Conservation (phyloP, 108 stramenopile genomes). For the Bacterosira constricta region DNA sequence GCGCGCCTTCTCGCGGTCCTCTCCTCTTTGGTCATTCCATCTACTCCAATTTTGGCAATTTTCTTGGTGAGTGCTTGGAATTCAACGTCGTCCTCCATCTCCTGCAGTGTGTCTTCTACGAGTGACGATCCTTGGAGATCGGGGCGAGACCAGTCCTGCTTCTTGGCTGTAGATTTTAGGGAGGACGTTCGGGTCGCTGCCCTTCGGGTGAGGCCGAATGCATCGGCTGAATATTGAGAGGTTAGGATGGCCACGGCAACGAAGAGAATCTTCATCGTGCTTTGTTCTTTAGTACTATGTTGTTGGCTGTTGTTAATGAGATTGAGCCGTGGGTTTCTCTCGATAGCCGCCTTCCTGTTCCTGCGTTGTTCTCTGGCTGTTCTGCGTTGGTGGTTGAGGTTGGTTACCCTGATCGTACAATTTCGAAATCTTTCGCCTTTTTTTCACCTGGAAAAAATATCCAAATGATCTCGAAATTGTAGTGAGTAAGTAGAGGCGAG, state of each 20-base stretch:
- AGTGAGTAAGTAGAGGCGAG: no score
- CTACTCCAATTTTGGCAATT: conserved; percentile 56
- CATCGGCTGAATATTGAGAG: conserved; percentile 11
- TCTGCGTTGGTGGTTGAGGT: no score
- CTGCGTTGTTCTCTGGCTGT: background rate
- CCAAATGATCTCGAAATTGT: no score
- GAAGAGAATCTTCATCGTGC: background rate
- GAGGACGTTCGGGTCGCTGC: background rate
- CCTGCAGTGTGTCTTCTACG: conserved; percentile 65
- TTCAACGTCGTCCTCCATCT: conserved; percentile 70
- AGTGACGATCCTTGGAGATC: conserved; percentile 47
- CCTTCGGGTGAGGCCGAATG: conserved; percentile 1
- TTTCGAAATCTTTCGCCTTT: no score
- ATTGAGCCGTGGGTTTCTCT: no score
- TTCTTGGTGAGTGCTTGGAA: conserved; percentile 67
- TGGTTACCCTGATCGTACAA: no score
- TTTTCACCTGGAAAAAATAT: no score
- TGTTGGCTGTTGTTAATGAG: no score
- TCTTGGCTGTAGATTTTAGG: conserved; percentile 1
- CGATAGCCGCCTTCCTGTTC: background rate
- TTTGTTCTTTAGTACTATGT: background rate
- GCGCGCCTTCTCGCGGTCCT: conserved; percentile 85
- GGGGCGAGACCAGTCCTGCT: conserved; percentile 22
- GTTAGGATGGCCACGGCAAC: conserved; percentile 37
- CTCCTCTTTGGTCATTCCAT: conserved; percentile 84